A percentile compares a stretch with the other conserved stretches of the same genome.
These are phyloP conservation scores for Pleoardoris graminearum DNA, from an alignment of 2,329 filamentous ascomycete species.

Conservation along the genomic window DNA sequence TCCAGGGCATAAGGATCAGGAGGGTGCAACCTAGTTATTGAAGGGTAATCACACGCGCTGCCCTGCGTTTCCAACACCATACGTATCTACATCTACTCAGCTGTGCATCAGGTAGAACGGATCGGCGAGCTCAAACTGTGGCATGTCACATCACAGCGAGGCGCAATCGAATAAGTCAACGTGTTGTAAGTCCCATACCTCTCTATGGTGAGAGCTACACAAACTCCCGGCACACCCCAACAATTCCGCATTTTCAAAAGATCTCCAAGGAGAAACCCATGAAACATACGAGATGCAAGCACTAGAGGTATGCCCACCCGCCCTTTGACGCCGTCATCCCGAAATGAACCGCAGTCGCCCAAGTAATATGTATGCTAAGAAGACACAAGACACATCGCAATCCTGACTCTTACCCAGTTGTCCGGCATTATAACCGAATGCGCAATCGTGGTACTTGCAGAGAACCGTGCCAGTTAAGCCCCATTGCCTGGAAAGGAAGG, in stretches of 20 bases:
- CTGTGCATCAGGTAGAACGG: too few relatives aligned
- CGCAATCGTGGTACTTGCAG: conserved; percentile 8
- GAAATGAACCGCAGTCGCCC: conserved; percentile 8
- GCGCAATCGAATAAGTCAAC: too few relatives aligned
- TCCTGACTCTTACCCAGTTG: conserved; percentile 24
- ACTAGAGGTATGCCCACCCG: conserved; percentile 1
- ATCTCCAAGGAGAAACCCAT: background rate
- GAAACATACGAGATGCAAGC: conserved; percentile 13
- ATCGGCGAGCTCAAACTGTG: too few relatives aligned
- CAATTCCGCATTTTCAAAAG: background rate
- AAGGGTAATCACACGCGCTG: too few relatives aligned
- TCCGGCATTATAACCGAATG: conserved; percentile 21
- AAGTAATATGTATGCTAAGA: conserved; percentile 16
- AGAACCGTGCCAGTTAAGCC: conserved; percentile 13
- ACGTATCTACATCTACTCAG: too few relatives aligned
- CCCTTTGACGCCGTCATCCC: conserved; percentile 9
- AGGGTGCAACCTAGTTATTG: too few relatives aligned
- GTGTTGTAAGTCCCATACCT: too few relatives aligned
- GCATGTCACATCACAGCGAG: too few relatives aligned
- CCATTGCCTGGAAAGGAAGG: conserved; percentile 18
- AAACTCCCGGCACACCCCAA: background rate
- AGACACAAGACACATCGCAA: conserved; percentile 31
- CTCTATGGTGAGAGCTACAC: conserved; percentile 3
- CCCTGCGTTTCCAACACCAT: too few relatives aligned
- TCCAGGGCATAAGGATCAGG: too few relatives aligned